These are phyloP conservation scores for Hypoxylon sp. DNA, from an alignment of 2,329 filamentous ascomycete species.

Conservation along the genomic window DNA sequence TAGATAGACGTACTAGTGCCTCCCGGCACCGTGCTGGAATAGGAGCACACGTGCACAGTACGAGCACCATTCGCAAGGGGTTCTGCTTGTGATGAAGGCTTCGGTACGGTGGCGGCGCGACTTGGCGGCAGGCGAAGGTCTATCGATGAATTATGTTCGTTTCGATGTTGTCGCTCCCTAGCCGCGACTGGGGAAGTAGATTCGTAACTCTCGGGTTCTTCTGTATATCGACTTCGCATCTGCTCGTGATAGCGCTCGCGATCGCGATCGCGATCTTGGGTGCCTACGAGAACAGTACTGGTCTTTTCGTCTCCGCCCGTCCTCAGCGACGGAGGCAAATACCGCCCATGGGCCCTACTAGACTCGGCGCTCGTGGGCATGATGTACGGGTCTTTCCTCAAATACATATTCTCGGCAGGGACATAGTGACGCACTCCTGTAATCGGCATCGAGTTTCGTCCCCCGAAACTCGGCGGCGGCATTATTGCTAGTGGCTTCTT, in stretches of 20 bases:
- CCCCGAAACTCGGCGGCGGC: constrained; percentile 17
- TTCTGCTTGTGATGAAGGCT: constrained; percentile 3
- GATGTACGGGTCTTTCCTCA: constrained; percentile 8
- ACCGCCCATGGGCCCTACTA: constrained; percentile 1
- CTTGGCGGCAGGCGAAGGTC: not conserved
- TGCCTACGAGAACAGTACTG: not conserved
- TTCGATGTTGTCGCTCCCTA: not conserved
- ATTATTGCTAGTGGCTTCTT: constrained; percentile 29
- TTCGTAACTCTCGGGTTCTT: constrained; percentile 6
- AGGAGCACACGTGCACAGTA: not conserved
- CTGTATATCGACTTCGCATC: constrained; percentile 1
- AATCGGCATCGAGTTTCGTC: constrained; percentile 1
- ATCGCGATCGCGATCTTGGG: not conserved
- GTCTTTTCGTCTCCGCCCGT: not conserved
- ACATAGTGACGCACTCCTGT: constrained; percentile 11
- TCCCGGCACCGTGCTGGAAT: constrained; percentile 1
- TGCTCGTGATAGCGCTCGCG: constrained; percentile 8
- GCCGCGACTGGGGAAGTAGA: not conserved
- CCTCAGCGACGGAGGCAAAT: constrained; percentile 7
- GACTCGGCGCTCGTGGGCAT: not conserved
- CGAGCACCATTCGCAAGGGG: not conserved
- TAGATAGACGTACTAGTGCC: constrained; percentile 12
- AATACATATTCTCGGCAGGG: constrained; percentile 9
- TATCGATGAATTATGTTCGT: not conserved
- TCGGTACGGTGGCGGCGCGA: not conserved